Percentiles rank a stretch among this genome's conserved stretches.
Conservation (phyloP, 1,284 basidiomycete species). For the Spongispora temasekensis region DNA sequence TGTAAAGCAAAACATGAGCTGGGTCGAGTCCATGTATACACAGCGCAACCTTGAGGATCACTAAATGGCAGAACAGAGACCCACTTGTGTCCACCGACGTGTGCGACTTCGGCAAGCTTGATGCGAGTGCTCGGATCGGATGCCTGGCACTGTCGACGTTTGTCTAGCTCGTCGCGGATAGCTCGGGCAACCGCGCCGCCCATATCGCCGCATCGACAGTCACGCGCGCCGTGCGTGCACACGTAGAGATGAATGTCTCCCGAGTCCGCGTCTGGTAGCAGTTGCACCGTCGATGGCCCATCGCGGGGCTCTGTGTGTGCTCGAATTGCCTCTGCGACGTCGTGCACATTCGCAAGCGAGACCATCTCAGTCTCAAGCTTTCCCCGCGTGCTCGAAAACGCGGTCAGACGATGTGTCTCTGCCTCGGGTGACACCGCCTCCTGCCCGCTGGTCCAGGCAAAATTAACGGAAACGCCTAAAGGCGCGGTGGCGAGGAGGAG, state of each 20-base stretch:
- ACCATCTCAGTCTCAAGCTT: slow-evolving; percentile 51
- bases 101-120: slow-evolving; percentile 66
- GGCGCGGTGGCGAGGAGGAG: slow-evolving; percentile 45
- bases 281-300: neutral
- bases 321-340: slow-evolving; percentile 42
- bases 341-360: slow-evolving; percentile 49
- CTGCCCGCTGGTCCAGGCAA: slow-evolving; percentile 57
- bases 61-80: slow-evolving; percentile 25
- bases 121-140: slow-evolving; percentile 34
- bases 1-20: slow-evolving; percentile 34
- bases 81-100: slow-evolving; percentile 86
- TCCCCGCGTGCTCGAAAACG: slow-evolving; percentile 49
- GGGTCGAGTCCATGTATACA: too few species aligned
- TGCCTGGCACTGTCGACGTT: slow-evolving; percentile 27
- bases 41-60: slow-evolving; percentile 3
- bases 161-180: slow-evolving; percentile 44
- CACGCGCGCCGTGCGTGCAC: slow-evolving; percentile 70
- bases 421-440: slow-evolving; percentile 2
- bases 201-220: slow-evolving; percentile 73
- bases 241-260: slow-evolving; percentile 60
- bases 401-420: slow-evolving; percentile 44
- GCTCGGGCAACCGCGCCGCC: slow-evolving; percentile 54
- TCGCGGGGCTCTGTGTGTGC: slow-evolving; percentile 31
- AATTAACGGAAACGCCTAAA: slow-evolving; percentile 61
- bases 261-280: too few species aligned